Base-by-base conservation (phyloP, 208 protist genomes). In the Strigomonas culicis region DNA sequence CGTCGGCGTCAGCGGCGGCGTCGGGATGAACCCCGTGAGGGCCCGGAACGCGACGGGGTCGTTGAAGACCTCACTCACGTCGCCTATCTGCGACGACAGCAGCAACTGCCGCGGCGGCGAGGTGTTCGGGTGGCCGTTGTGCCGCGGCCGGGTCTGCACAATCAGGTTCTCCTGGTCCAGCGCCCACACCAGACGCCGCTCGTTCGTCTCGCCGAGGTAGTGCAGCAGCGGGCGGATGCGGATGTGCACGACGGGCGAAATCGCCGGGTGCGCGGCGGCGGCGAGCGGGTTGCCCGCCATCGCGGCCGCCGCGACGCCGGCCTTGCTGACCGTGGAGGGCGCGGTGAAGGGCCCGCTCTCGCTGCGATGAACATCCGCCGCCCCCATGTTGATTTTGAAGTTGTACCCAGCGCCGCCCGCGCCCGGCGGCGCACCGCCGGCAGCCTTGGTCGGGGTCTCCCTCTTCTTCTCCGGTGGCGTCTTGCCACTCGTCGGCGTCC, bases 91-190 rank as follows among this genome's bases (percentile, higher is more conserved):
- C 1, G 39, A 15, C 39, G 39, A 44, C 11, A n/a, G 39, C 8
- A 44, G 39, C 11, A 44, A 44, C 11, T 6, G 15, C 10, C 11
- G 19, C 39, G 11, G 39, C 1, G 39, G 39, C 15, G 39, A 15
- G 13, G 39, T n/a, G 39, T 3, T 22, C 31, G 15, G 11, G 13
- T 17, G 1, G 31, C 31, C 30, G 30, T 17, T 57, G 11, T 4
- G 39, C 13, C 39, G 39, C 39, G 39, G 1, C 30, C 63, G 31
- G 19, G 36, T 28, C 17, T 71, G 68, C 53, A 95, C 84, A 57
- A 95, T 73, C 28, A 95, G 59, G 52, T 93, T 92, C 66, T 93
- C 72, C 43, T 91, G 77, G 51, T 95, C 82, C 13, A 95, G 70
- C 39, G 80, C 84, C 78, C 78, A 95, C 49, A 92, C 86, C 31